Base-by-base conservation (phyloP, 2,329 filamentous ascomycete genomes). In the Rosellinia necatrix region DNA sequence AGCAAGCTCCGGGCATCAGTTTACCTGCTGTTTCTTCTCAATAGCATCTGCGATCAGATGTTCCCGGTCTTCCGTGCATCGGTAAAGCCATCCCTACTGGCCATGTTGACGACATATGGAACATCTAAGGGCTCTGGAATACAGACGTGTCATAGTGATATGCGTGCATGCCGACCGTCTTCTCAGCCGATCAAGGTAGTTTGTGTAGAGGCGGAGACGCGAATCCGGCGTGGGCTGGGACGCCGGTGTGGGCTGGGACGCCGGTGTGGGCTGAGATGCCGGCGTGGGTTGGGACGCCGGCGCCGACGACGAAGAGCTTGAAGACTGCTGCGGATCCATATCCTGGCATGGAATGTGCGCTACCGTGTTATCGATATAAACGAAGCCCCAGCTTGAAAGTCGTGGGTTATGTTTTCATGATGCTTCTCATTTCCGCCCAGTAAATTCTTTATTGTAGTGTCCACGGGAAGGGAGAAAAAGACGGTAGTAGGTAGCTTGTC, bases 51-150 rank as follows among this genome's bases (percentile, higher is more conserved):
- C 70, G 25, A 81, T 65, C 35, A 75, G 64, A 13, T 73, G 65
- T 61, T 71, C 69, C 42, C 74, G 63, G 44, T 76, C 72, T 40
- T 68, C 62, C 19, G 67, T 55, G 71, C 91, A 94, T 56, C 81
- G 78, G 70, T 90, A 94, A 19, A 94, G 74, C 83, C 88, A 94
- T 22, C 89, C 88, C 49, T 87, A 77, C 13, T 78, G 72, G 0
- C 87, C 82, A 1, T 71, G 70, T 35, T 74, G 73, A 34, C 75
- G 74, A 65, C 90, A 94, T 21, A 78, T 67, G 6, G 78, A 72
- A 72, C 90, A 94, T 15, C 70, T 66, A 42, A 76, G 70, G 24
- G 77, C 68, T 17, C 72, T 55, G 29, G 80, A 81, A 64, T 86
- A 89, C 40, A 90, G 71, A 24, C 87, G 83, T 8, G 84, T 82